Conservation (phyloP, 2,329 filamentous ascomycete species). For the Mycosphaerella sp. region DNA sequence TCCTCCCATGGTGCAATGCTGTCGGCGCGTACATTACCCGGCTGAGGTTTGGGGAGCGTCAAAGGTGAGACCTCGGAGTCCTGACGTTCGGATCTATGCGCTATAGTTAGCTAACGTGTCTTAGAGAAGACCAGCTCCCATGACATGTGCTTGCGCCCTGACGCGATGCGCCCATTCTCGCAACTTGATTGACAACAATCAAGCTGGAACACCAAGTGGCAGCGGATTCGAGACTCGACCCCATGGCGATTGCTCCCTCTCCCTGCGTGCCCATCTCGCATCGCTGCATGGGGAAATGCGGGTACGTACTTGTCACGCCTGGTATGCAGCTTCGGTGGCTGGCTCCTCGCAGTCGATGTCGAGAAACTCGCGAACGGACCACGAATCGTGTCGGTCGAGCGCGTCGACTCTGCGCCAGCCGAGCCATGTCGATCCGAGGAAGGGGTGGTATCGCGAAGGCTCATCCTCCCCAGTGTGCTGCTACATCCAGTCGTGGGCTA, state of each 20-base stretch:
- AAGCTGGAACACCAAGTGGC: too few species aligned
- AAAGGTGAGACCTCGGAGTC: conserved; percentile 42
- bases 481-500: conserved; percentile 11
- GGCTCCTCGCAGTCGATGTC: conserved; percentile 12
- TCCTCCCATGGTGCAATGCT: conserved; percentile 47
- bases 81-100: conserved; percentile 38
- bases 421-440: conserved; percentile 59
- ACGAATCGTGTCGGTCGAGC: conserved; percentile 60
- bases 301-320: conserved; percentile 41
- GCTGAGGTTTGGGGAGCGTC: conserved; percentile 36
- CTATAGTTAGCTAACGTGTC: conserved; percentile 27
- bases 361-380: conserved; percentile 37
- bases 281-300: neutral
- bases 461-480: conserved; percentile 18
- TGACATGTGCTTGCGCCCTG: conserved; percentile 17
- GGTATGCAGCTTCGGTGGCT: conserved; percentile 38
- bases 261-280: neutral
- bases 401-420: conserved; percentile 59
- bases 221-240: too few species aligned
- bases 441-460: conserved; percentile 19
- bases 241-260: neutral
- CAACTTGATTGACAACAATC: neutral
- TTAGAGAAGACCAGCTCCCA: conserved; percentile 13
- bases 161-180: conserved; percentile 19
- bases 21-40: conserved; percentile 41